These are phyloP conservation scores for Amauroascus niger DNA, from an alignment of 2,329 filamentous ascomycete genomes.

Conservation along the genomic window DNA sequence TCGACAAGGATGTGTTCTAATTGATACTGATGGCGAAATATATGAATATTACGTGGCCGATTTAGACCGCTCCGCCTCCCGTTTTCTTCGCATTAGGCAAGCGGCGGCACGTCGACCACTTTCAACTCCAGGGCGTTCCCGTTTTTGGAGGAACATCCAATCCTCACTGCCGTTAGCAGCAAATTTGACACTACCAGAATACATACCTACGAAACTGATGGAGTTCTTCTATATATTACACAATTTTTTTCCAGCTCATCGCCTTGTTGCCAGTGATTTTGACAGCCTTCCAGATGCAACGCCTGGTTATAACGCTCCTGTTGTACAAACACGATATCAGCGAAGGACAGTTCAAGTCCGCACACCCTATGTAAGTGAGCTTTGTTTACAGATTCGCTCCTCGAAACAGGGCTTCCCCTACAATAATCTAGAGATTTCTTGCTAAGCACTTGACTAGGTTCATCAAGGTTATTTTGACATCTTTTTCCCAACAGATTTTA, in stretches of 20 bases:
- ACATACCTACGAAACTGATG: slow-evolving; percentile 89
- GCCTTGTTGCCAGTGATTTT: slow-evolving; percentile 84
- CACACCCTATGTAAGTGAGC: slow-evolving; percentile 67
- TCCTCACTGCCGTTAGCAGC: slow-evolving; percentile 58
- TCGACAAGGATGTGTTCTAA: slow-evolving; percentile 78
- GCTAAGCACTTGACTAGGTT: slow-evolving; percentile 48
- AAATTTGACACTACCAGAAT: slow-evolving; percentile 76
- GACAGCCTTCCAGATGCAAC: slow-evolving; percentile 73
- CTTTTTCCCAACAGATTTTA: slow-evolving; percentile 93
- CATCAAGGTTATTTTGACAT: slow-evolving; percentile 99
- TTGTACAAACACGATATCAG: slow-evolving; percentile 90
- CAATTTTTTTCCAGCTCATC: slow-evolving; percentile 79
- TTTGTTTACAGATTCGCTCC: slow-evolving; percentile 8
- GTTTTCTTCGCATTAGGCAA: slow-evolving; percentile 76
- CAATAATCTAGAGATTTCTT: not conserved
- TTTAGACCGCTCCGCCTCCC: slow-evolving; percentile 70
- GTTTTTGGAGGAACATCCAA: slow-evolving; percentile 52
- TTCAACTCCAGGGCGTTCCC: slow-evolving; percentile 37
- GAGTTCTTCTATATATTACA: slow-evolving; percentile 91
- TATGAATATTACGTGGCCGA: slow-evolving; percentile 81
- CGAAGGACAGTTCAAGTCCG: slow-evolving; percentile 78
- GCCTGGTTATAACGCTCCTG: slow-evolving; percentile 77
- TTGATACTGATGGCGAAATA: slow-evolving; percentile 78
- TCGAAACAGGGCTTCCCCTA: not conserved
- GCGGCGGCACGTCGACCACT: slow-evolving; percentile 49